Conservation (phyloP, 441 rosid genomes). For the Rhodomyrtus psidioides region DNA sequence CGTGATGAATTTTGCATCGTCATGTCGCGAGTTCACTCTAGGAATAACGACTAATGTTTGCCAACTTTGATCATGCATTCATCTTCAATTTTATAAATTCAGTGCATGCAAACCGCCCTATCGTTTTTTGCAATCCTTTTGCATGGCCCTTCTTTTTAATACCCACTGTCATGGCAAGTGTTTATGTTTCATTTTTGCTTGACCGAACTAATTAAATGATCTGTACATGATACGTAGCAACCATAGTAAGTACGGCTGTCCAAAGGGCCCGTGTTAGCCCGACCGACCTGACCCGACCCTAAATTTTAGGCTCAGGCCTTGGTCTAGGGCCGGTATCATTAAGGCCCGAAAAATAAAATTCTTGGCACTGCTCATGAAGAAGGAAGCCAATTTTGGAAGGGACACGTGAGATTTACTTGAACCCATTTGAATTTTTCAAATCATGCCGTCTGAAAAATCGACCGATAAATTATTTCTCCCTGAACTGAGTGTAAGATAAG, state of each 20-base stretch:
- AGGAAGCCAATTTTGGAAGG: neutral
- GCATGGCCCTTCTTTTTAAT: neutral
- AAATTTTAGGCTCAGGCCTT: too few species aligned
- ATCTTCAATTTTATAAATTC: neutral
- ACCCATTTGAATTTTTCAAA: neutral
- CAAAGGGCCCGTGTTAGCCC: too few species aligned
- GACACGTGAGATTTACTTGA: neutral
- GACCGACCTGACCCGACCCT: too few species aligned
- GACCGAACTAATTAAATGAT: neutral
- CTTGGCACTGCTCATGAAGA: too few species aligned
- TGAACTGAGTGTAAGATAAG: neutral
- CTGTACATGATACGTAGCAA: neutral
- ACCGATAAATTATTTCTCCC: neutral
- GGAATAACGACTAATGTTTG: neutral
- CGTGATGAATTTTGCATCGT: neutral
- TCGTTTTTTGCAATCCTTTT: neutral
- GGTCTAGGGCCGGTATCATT: too few species aligned
- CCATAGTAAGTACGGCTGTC: too few species aligned
- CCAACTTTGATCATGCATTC: neutral
- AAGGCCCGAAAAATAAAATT: too few species aligned
- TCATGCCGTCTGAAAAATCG: neutral
- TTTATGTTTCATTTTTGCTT: neutral
- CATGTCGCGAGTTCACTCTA: neutral
- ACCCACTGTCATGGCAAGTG: neutral
- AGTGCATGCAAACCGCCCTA: neutral